Evolutionary conservation across 2,329 filamentous ascomycete species (phyloP).

Genomic region (Aspergillus tamarii): DNA sequence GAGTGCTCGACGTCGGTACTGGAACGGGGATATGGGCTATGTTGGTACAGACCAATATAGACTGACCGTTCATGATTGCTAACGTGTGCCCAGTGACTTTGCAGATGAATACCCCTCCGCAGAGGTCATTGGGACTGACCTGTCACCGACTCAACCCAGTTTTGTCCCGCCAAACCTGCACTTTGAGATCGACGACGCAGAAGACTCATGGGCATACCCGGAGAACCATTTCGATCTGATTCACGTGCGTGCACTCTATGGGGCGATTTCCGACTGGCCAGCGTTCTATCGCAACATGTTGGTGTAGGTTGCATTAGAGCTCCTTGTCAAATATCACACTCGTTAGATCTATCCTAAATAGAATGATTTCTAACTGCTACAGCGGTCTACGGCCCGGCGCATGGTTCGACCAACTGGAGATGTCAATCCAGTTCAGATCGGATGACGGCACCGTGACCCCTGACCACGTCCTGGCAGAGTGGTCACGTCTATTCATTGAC

Average conservation of each 20-base stretch:
- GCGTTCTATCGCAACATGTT: constrained; percentile 25
- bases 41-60: constrained; percentile 11
- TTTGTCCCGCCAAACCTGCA: constrained; percentile 68
- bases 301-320: constrained; percentile 12
- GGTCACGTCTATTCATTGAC: constrained; percentile 33
- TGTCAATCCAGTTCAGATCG: constrained; percentile 29
- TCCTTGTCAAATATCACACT: neutral
- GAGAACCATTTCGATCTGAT: constrained; percentile 56
- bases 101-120: constrained; percentile 52
- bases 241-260: constrained; percentile 43
- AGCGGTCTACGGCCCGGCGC: constrained; percentile 30
- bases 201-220: constrained; percentile 59
- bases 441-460: constrained; percentile 27
- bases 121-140: constrained; percentile 63
- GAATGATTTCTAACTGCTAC: neutral
- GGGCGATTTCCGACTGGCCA: constrained; percentile 27
- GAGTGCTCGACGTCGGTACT: constrained; percentile 29
- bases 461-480: constrained; percentile 29
- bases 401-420: constrained; percentile 31
- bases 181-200: constrained; percentile 69
- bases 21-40: constrained; percentile 28
- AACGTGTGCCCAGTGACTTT: constrained; percentile 28
- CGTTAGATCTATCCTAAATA: neutral
- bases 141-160: constrained; percentile 65
- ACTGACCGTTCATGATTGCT: neutral